These are phyloP conservation scores for Candida sakaeoensis DNA, from an alignment of 805 yeast species.

Conservation along the genomic window DNA sequence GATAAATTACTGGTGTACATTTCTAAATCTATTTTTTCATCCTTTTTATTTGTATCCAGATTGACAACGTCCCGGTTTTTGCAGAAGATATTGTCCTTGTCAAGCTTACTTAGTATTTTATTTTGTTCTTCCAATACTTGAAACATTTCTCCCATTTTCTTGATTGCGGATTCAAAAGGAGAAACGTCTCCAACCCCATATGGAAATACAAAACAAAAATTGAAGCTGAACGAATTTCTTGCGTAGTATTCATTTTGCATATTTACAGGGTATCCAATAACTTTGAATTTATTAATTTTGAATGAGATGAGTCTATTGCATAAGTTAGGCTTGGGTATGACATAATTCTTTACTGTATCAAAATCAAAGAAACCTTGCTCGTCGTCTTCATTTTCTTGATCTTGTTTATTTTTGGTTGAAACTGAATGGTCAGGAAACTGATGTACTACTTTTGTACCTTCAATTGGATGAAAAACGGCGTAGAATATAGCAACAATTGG, in stretches of 20 bases:
- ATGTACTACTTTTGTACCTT: conserved; percentile 86
- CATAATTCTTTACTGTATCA: conserved; percentile 81
- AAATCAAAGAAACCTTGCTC: conserved; percentile 55
- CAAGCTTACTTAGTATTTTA: conserved; percentile 59
- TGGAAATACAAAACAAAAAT: conserved; percentile 87
- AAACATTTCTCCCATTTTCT: conserved; percentile 84
- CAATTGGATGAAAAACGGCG: conserved; percentile 91
- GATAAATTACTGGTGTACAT: conserved; percentile 1
- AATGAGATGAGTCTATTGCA: conserved; percentile 80
- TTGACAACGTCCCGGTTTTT: conserved; percentile 13
- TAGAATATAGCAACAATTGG: conserved; percentile 89
- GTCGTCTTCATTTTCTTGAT: conserved; percentile 14
- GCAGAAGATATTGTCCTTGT: conserved; percentile 39
- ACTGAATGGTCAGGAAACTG: conserved; percentile 84
- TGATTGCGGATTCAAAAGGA: conserved; percentile 82
- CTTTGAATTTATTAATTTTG: conserved; percentile 63
- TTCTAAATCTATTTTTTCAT: conserved; percentile 2
- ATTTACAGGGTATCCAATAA: conserved; percentile 87
- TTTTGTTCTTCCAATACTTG: conserved; percentile 87
- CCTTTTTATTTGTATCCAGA: neutral
- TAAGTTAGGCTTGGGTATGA: conserved; percentile 89
- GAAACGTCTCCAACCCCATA: conserved; percentile 69
- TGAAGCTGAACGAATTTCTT: conserved; percentile 89
- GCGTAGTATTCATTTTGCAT: conserved; percentile 73
- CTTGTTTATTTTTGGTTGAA: conserved; percentile 18